These are phyloP conservation scores for Kazachstania sp. DNA, from an alignment of 1,139 yeast genomes.

Conservation along the genomic window DNA sequence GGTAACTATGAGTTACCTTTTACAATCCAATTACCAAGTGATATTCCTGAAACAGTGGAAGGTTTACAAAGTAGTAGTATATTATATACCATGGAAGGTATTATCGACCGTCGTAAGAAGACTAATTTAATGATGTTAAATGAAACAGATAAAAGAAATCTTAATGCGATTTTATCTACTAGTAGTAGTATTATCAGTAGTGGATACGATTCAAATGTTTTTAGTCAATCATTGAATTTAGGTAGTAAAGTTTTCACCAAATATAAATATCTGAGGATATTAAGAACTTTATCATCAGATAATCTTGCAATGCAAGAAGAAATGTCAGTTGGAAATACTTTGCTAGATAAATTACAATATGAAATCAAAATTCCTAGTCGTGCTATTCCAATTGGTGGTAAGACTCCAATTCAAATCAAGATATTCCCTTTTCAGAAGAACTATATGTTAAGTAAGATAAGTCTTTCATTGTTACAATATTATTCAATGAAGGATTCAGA, in stretches of 20 bases:
- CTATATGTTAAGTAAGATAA: slow-evolving; percentile 40
- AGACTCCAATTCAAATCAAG: slow-evolving; percentile 43
- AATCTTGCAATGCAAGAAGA: slow-evolving; percentile 45
- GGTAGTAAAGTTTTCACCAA: slow-evolving; percentile 9
- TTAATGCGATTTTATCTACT: slow-evolving; percentile 3
- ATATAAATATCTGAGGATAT: slow-evolving; percentile 39
- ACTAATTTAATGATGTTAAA: slow-evolving; percentile 7
- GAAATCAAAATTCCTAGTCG: slow-evolving; percentile 47
- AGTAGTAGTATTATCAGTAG: slow-evolving; percentile 4
- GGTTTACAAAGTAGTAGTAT: slow-evolving; percentile 52
- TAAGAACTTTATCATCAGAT: slow-evolving; percentile 48
- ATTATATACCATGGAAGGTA: slow-evolving; percentile 47
- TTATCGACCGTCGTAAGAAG: slow-evolving; percentile 39
- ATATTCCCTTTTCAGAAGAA: slow-evolving; percentile 57
- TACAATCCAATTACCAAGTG: slow-evolving; percentile 46
- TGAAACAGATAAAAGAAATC: slow-evolving; percentile 3
- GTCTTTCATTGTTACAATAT: slow-evolving; percentile 47
- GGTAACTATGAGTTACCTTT: slow-evolving; percentile 68
- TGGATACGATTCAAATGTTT: not conserved
- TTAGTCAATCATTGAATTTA: not conserved
- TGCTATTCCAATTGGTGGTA: slow-evolving; percentile 55
- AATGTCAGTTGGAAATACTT: slow-evolving; percentile 50
- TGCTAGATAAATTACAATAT: slow-evolving; percentile 61
- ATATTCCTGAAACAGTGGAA: slow-evolving; percentile 58
- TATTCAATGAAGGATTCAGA: slow-evolving; percentile 36